These are phyloP conservation scores for Moricandia arvensis DNA, from an alignment of 345 rosid species.

Conservation along the genomic window DNA sequence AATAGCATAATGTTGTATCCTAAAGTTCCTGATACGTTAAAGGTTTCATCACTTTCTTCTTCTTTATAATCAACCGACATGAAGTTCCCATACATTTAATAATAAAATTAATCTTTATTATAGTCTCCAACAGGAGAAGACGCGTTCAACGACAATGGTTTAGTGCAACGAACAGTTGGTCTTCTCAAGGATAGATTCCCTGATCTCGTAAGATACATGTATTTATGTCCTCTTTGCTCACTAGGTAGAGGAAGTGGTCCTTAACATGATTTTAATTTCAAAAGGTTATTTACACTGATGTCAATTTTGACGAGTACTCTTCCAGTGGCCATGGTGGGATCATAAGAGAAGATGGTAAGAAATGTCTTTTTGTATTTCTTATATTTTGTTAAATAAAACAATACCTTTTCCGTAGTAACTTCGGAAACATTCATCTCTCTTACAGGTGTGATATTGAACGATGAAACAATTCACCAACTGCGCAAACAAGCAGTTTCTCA, in stretches of 20 bases:
- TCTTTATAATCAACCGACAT: not conserved
- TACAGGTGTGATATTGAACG: constrained; percentile 87
- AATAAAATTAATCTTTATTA: not conserved
- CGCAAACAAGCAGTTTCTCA: constrained; percentile 91
- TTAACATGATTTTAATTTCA: not conserved
- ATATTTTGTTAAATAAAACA: not conserved
- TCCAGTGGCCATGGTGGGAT: constrained; percentile 94
- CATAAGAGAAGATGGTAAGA: constrained; percentile 77
- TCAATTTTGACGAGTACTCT: constrained; percentile 87
- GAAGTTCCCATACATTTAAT: not conserved
- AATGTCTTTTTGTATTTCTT: not conserved
- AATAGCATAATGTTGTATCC: constrained; percentile 83
- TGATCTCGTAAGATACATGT: constrained; percentile 65
- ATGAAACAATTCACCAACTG: constrained; percentile 89
- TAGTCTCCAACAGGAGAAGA: constrained; percentile 86
- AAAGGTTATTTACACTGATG: constrained; percentile 88
- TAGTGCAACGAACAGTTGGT: constrained; percentile 74
- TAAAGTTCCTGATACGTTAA: constrained; percentile 80
- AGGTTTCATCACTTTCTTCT: constrained; percentile 48
- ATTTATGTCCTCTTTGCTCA: not conserved
- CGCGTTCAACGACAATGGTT: constrained; percentile 80
- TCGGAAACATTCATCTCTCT: not conserved
- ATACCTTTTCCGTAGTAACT: not conserved
- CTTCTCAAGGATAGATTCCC: constrained; percentile 78
- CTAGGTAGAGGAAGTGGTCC: not conserved